Percentiles rank a stretch among this genome's conserved stretches.
Conservation (phyloP, 1,284 basidiomycete species). For the Cutaneotrichosporon sp. region DNA sequence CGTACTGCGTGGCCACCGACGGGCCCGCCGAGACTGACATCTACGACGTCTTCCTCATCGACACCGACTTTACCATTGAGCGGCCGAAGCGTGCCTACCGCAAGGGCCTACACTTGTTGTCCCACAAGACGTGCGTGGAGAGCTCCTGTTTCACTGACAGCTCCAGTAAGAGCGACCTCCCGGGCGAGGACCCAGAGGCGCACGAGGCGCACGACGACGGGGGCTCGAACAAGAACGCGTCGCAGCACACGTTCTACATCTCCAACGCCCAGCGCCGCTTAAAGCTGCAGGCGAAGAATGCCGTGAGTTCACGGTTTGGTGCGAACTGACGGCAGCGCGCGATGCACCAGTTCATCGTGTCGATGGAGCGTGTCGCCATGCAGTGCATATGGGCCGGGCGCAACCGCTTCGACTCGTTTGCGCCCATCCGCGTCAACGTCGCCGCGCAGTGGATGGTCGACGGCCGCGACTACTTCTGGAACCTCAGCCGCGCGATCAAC, state of each 20-base stretch:
- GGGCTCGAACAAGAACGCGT: slow-evolving; percentile 41
- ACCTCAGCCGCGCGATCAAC: slow-evolving; percentile 87
- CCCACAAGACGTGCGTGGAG: slow-evolving; percentile 24
- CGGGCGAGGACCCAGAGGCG: slow-evolving; percentile 1
- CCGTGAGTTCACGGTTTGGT: slow-evolving; percentile 57
- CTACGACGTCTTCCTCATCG: slow-evolving; percentile 93
- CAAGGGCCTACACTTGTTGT: slow-evolving; percentile 44
- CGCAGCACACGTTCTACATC: slow-evolving; percentile 89
- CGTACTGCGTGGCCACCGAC: slow-evolving; percentile 83
- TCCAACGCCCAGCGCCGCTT: slow-evolving; percentile 86
- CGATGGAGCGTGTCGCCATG: slow-evolving; percentile 78
- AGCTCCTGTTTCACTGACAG: not conserved
- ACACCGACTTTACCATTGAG: slow-evolving; percentile 85
- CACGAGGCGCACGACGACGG: slow-evolving; percentile 33
- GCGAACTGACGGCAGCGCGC: slow-evolving; percentile 65
- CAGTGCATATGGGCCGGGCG: slow-evolving; percentile 76
- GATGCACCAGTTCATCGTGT: slow-evolving; percentile 97
- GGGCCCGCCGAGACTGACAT: slow-evolving; percentile 80
- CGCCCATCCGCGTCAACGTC: slow-evolving; percentile 89
- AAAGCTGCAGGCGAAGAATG: slow-evolving; percentile 85
- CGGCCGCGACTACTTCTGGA: slow-evolving; percentile 97
- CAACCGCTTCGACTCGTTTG: slow-evolving; percentile 91
- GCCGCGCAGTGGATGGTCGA: slow-evolving; percentile 99
- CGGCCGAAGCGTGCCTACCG: slow-evolving; percentile 53
- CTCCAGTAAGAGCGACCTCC: not conserved